A percentile compares a stretch with the other conserved stretches of the same genome.
phyloP scores from a whole-genome alignment of 1,284 basidiomycete species.

The Pulchroboletus neoregius region DNA sequence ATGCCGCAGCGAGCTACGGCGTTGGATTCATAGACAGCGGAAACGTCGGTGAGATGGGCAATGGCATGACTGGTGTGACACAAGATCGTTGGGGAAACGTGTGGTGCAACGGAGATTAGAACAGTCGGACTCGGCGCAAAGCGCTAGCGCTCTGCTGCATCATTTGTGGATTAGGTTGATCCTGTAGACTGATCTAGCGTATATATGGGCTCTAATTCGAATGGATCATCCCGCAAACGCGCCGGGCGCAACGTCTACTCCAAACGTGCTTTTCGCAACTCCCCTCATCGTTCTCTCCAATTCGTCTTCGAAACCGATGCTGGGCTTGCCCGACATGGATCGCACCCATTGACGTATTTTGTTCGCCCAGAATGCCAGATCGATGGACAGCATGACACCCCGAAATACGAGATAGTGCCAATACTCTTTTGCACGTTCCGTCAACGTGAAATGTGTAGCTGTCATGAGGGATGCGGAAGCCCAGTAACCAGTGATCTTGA shows the following conservation, averaged over 20 bases:
- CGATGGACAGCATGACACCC: conserved; percentile 50
- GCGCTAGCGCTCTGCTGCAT: too few relatives aligned
- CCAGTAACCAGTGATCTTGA: conserved; percentile 78
- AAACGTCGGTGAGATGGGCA: too few relatives aligned
- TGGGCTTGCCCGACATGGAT: conserved; percentile 31
- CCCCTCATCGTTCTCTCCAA: conserved; percentile 56
- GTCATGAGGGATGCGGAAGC: conserved; percentile 56
- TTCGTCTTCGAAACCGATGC: conserved; percentile 58
- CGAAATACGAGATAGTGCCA: conserved; percentile 52
- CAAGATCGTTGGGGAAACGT: too few relatives aligned
- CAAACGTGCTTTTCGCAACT: conserved; percentile 56
- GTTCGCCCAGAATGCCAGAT: conserved; percentile 54
- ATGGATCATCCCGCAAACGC: conserved; percentile 42
- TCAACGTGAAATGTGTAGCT: conserved; percentile 37
- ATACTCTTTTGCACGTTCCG: conserved; percentile 42
- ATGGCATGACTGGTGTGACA: too few relatives aligned
- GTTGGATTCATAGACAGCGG: too few relatives aligned
- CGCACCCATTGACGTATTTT: conserved; percentile 48
- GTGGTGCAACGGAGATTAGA: too few relatives aligned
- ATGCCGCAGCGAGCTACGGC: too few relatives aligned
- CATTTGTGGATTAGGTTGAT: too few relatives aligned
- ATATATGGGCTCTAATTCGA: too few relatives aligned
- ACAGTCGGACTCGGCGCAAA: too few relatives aligned
- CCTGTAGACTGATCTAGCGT: too few relatives aligned
- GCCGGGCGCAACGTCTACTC: conserved; percentile 47